Evolutionary conservation across 176 grass and related monocot genomes (phyloP).

Genomic region (Aegilops bicornis): DNA sequence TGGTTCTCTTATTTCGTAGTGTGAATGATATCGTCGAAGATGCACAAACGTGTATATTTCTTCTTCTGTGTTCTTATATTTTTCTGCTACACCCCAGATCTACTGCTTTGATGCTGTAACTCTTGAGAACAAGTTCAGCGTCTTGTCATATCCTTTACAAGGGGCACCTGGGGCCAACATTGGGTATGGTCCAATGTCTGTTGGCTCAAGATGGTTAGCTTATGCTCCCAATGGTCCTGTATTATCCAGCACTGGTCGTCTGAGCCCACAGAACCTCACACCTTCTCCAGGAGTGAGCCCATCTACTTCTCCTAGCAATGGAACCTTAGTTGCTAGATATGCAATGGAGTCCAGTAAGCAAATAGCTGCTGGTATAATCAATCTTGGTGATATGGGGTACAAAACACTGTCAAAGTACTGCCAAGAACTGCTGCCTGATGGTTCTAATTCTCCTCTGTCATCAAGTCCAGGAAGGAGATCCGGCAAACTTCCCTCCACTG

Average conservation of each 20-base stretch:
- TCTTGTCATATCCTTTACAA: slow-evolving; percentile 95
- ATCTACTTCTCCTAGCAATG: slow-evolving; percentile 91
- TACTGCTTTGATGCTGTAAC: slow-evolving; percentile 99
- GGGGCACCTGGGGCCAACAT: slow-evolving; percentile 76
- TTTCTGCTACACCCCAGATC: slow-evolving; percentile 58
- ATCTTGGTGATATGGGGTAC: slow-evolving; percentile 96
- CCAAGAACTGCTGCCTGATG: slow-evolving; percentile 91
- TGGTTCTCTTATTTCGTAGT: slow-evolving; percentile 28
- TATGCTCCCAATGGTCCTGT: slow-evolving; percentile 87
- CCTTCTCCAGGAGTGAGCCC: slow-evolving; percentile 97
- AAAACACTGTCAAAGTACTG: slow-evolving; percentile 97
- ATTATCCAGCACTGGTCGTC: slow-evolving; percentile 76
- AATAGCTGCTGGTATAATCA: slow-evolving; percentile 91
- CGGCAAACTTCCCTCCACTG: slow-evolving; percentile 68
- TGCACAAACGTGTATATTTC: neutral
- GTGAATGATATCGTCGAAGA: neutral
- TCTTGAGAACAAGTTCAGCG: slow-evolving; percentile 93
- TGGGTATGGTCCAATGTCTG: slow-evolving; percentile 94
- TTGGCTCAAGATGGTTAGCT: slow-evolving; percentile 94
- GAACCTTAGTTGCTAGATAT: slow-evolving; percentile 98
- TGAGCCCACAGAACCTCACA: slow-evolving; percentile 96
- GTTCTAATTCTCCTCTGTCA: slow-evolving; percentile 81
- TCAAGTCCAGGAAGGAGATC: slow-evolving; percentile 81
- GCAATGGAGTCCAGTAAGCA: slow-evolving; percentile 99
- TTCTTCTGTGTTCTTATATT: slow-evolving; percentile 20